A percentile compares a stretch with the other conserved stretches of the same genome.
These are phyloP conservation scores for Cyclotella sp. DNA, from an alignment of 108 stramenopile genomes.

Conservation along the genomic window DNA sequence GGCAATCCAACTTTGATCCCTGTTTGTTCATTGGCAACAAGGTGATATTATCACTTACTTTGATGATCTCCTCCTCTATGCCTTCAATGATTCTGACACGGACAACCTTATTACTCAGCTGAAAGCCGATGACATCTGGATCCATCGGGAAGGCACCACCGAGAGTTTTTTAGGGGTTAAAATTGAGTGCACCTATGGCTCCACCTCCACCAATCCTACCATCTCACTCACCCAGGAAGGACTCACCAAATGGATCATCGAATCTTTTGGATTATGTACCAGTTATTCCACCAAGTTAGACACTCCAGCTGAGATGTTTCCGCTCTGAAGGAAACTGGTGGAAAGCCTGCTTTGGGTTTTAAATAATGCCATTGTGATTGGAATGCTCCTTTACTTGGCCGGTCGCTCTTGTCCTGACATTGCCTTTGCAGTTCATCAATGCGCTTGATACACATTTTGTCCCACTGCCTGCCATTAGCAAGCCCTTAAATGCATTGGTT, in stretches of 20 bases:
- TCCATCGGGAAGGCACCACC: not conserved
- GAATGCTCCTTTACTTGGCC: constrained; percentile 56
- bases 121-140: not conserved
- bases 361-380: constrained; percentile 37
- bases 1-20: constrained; percentile 44
- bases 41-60: constrained; percentile 35
- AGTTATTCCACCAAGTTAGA: not conserved
- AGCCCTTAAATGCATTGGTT: constrained; percentile 11
- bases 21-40: constrained; percentile 48
- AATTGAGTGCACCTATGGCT: constrained; percentile 26
- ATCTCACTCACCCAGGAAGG: constrained; percentile 50
- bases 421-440: constrained; percentile 45
- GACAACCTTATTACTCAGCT: constrained; percentile 1
- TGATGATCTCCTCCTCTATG: constrained; percentile 19
- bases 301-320: not conserved
- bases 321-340: constrained; percentile 27
- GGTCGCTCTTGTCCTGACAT: constrained; percentile 50
- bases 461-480: not conserved
- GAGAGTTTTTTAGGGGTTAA: constrained; percentile 50
- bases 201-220: not conserved
- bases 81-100: not conserved
- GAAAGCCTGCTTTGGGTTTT: constrained; percentile 10
- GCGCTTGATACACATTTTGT: constrained; percentile 20
- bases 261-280: not conserved
- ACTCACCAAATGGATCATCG: constrained; percentile 22